These are phyloP conservation scores for Capsella rubella DNA, from an alignment of 441 rosid species.

Conservation along the genomic window DNA sequence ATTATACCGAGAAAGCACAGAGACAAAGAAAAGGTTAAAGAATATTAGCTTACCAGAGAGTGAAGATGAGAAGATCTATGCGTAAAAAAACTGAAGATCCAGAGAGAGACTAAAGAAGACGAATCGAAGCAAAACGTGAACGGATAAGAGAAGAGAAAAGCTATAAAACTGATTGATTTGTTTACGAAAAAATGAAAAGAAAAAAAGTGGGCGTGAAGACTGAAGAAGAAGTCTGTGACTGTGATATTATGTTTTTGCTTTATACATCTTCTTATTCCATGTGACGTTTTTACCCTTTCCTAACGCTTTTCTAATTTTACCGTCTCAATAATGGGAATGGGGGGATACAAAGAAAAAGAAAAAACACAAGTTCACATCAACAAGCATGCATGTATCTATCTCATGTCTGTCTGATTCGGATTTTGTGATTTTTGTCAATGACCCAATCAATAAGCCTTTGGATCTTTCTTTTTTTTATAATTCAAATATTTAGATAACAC, in stretches of 20 bases:
- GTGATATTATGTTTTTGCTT: slow-evolving; percentile 5
- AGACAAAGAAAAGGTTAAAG: background rate
- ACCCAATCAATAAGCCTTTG: background rate
- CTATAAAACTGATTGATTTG: too few relatives aligned
- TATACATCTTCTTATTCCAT: background rate
- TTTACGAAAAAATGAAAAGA: slow-evolving; percentile 2
- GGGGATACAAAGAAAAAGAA: background rate
- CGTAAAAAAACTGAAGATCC: slow-evolving; percentile 8
- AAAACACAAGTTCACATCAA: slow-evolving; percentile 7
- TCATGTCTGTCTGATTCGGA: background rate
- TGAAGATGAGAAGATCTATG: background rate
- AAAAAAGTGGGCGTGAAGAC: slow-evolving; percentile 30
- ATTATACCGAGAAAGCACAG: background rate
- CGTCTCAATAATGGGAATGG: background rate
- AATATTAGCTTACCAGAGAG: slow-evolving; percentile 33
- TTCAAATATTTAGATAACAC: background rate
- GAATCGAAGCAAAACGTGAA: background rate
- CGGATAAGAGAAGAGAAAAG: slow-evolving; percentile 9
- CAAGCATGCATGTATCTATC: too few relatives aligned
- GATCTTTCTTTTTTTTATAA: background rate
- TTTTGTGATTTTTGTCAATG: slow-evolving; percentile 10
- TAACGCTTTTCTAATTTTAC: background rate
- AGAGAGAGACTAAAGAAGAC: slow-evolving; percentile 28
- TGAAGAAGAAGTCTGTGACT: background rate
- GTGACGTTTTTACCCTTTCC: slow-evolving; percentile 32